Evolutionary conservation across 768 basidiomycete species (phyloP).

Genomic region (Porphyrellus cyaneotinctus): DNA sequence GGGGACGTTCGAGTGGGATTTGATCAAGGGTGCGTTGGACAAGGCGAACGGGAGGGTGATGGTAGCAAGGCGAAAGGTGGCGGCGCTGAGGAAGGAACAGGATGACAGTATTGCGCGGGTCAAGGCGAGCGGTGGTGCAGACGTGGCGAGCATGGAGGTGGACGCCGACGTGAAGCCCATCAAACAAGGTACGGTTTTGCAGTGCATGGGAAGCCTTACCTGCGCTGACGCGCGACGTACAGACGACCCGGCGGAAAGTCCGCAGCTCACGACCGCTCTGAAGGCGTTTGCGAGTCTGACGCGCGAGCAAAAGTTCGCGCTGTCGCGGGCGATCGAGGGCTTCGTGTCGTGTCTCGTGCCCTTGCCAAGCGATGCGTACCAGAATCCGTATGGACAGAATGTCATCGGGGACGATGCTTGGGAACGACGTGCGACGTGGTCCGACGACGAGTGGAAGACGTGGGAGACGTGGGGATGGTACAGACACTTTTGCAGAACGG

Average conservation of each 20-base stretch:
- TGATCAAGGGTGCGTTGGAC: conserved; percentile 77
- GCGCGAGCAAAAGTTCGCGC: conserved; percentile 68
- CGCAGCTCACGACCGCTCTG: conserved; percentile 63
- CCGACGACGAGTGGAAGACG: conserved; percentile 68
- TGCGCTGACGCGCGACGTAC: conserved; percentile 9
- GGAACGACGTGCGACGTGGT: conserved; percentile 68
- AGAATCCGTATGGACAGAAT: conserved; percentile 48
- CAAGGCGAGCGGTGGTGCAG: conserved; percentile 57
- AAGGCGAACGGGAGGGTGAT: conserved; percentile 89
- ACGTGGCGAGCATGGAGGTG: conserved; percentile 54
- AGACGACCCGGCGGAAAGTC: conserved; percentile 57
- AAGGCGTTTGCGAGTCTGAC: conserved; percentile 74
- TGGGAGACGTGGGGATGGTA: conserved; percentile 95
- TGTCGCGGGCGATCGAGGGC: conserved; percentile 69
- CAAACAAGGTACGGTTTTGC: conserved; percentile 31
- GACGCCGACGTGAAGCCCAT: conserved; percentile 68
- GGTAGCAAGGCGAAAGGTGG: conserved; percentile 70
- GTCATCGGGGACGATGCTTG: conserved; percentile 67
- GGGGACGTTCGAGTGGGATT: conserved; percentile 77
- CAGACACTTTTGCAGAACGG: conserved; percentile 79
- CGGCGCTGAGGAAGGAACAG: conserved; percentile 77
- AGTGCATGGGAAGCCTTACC: background rate
- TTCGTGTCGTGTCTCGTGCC: conserved; percentile 65
- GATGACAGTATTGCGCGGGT: conserved; percentile 78
- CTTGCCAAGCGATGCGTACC: conserved; percentile 36